Evolutionary conservation across 768 basidiomycete genomes (phyloP).

Genomic region (Tricholoma matsutake): DNA sequence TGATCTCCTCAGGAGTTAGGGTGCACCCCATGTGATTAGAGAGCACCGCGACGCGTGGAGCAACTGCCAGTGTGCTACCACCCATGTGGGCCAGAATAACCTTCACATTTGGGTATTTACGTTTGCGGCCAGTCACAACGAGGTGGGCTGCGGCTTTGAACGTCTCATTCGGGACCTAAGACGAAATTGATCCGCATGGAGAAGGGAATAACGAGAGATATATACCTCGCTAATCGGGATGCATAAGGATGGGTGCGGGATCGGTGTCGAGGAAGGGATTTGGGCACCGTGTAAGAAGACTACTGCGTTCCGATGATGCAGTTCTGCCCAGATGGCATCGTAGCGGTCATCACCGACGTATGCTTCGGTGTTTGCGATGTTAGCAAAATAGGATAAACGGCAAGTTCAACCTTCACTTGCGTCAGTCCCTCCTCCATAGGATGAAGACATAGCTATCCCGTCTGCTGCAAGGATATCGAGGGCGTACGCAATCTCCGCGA

Average conservation of each 20-base stretch:
- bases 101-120: slow-evolving; percentile 54
- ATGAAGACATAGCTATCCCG: slow-evolving; percentile 65
- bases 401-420: slow-evolving; percentile 42
- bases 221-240: slow-evolving; percentile 65
- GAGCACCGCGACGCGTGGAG: slow-evolving; percentile 65
- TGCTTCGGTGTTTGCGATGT: slow-evolving; percentile 33
- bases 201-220: background rate
- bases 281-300: slow-evolving; percentile 77
- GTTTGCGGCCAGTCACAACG: slow-evolving; percentile 67
- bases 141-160: slow-evolving; percentile 80
- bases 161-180: slow-evolving; percentile 76
- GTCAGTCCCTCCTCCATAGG: slow-evolving; percentile 52
- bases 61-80: slow-evolving; percentile 64
- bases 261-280: slow-evolving; percentile 59
- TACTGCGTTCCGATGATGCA: slow-evolving; percentile 53
- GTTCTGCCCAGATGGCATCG: slow-evolving; percentile 68
- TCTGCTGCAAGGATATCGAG: slow-evolving; percentile 60
- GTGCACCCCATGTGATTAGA: slow-evolving; percentile 68
- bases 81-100: slow-evolving; percentile 75
- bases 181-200: slow-evolving; percentile 8
- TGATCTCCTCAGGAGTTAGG: slow-evolving; percentile 60
- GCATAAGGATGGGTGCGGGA: slow-evolving; percentile 61
- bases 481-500: slow-evolving; percentile 59
- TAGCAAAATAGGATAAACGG: background rate
- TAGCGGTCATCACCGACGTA: slow-evolving; percentile 67